Evolutionary conservation across 2,329 filamentous ascomycete species (phyloP).

Genomic region (Microsporum audouinii): DNA sequence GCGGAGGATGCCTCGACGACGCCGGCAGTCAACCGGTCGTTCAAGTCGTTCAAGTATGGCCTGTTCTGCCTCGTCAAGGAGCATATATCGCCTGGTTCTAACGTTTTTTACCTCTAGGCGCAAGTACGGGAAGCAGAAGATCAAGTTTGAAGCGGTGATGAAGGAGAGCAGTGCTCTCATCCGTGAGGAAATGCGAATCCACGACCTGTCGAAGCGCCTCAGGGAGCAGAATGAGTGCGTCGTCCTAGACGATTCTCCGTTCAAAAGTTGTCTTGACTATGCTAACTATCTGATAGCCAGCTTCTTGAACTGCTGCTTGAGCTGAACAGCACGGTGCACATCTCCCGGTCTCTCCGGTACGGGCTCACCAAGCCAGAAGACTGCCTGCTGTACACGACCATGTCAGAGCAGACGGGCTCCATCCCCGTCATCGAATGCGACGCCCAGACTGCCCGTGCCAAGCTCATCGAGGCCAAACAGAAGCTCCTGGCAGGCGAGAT

Average conservation of each 20-base stretch:
- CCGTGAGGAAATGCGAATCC: constrained; percentile 68
- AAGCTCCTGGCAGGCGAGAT: constrained; percentile 29
- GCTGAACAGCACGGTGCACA: constrained; percentile 71
- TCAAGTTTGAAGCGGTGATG: constrained; percentile 69
- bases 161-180: constrained; percentile 55
- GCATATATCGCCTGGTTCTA: not conserved
- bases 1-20: constrained; percentile 13
- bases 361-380: constrained; percentile 46
- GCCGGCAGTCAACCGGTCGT: constrained; percentile 40
- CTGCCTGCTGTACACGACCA: constrained; percentile 32
- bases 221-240: constrained; percentile 86
- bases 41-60: constrained; percentile 55
- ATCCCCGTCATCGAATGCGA: constrained; percentile 26
- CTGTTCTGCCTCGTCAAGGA: not conserved
- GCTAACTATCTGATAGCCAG: constrained; percentile 46
- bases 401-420: constrained; percentile 25
- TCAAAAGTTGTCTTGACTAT: not conserved
- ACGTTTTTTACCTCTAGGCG: constrained; percentile 41
- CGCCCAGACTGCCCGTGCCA: constrained; percentile 23
- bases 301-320: constrained; percentile 80
- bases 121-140: constrained; percentile 83
- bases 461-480: constrained; percentile 30
- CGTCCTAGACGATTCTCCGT: not conserved
- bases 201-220: constrained; percentile 68
- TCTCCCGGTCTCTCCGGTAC: constrained; percentile 63